phyloP scores from a whole-genome alignment of 495 filamentous ascomycete species.

The Mycothermus thermophilus region DNA sequence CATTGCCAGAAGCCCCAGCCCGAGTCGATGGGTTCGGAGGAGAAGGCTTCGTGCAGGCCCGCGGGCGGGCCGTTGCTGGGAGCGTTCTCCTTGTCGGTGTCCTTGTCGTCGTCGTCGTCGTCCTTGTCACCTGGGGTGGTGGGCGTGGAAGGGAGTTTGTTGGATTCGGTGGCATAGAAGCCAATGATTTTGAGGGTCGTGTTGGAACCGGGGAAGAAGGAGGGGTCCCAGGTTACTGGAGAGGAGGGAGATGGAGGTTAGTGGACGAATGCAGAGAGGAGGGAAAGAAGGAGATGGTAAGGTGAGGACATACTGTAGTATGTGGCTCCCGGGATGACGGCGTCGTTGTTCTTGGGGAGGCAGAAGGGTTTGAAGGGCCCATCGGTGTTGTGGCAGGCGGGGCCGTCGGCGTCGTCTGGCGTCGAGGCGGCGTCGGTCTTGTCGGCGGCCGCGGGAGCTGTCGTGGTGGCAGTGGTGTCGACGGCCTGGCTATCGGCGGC shows the following conservation, averaged over 20 bases:
- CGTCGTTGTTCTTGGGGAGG: slow-evolving; percentile 17
- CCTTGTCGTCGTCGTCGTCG: not conserved
- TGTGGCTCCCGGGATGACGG: slow-evolving; percentile 19
- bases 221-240: slow-evolving; percentile 33
- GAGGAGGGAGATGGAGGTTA: not conserved
- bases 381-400: slow-evolving; percentile 25
- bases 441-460: slow-evolving; percentile 19
- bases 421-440: slow-evolving; percentile 15
- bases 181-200: slow-evolving; percentile 23
- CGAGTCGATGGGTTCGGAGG: slow-evolving; percentile 18
- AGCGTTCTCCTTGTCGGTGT: slow-evolving; percentile 8
- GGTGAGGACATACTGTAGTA: slow-evolving; percentile 25
- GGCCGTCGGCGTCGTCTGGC: slow-evolving; percentile 6
- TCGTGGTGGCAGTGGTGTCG: slow-evolving; percentile 12
- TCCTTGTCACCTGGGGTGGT: too few relatives aligned
- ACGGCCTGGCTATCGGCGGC: slow-evolving; percentile 4
- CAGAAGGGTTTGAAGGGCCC: slow-evolving; percentile 29
- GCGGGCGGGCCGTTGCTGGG: slow-evolving; percentile 1
- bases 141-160: not conserved
- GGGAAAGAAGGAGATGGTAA: not conserved
- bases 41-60: slow-evolving; percentile 18
- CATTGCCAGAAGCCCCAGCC: slow-evolving; percentile 31
- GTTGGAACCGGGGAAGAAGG: slow-evolving; percentile 26
- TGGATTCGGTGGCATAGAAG: slow-evolving; percentile 17
- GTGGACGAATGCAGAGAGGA: not conserved